A percentile compares a stretch with the other conserved stretches of the same genome.
These are phyloP conservation scores for Rhodofomes roseus DNA, from an alignment of 1,284 basidiomycete species.

Conservation along the genomic window DNA sequence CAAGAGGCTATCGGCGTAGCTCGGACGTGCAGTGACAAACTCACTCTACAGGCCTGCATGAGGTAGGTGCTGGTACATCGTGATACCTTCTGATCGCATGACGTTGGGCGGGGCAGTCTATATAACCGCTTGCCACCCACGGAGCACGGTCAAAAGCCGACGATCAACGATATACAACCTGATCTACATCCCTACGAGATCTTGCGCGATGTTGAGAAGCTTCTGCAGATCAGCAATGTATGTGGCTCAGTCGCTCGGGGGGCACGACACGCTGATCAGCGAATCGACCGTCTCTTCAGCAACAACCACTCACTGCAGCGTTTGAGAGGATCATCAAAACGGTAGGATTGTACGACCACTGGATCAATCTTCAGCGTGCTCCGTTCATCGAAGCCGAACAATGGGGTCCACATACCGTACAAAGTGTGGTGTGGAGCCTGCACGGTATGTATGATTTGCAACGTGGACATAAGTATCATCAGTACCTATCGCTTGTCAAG, in stretches of 20 bases:
- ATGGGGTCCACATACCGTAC: conserved; percentile 69
- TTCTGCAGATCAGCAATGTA: conserved; percentile 54
- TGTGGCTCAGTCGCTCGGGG: not conserved
- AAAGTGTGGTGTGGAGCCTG: conserved; percentile 66
- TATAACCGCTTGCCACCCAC: conserved; percentile 61
- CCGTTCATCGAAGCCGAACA: conserved; percentile 53
- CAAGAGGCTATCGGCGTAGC: conserved; percentile 72
- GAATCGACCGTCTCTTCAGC: conserved; percentile 48
- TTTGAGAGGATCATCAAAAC: conserved; percentile 68
- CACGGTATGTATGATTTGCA: conserved; percentile 45
- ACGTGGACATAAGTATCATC: not conserved
- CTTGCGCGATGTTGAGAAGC: conserved; percentile 65
- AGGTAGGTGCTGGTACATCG: conserved; percentile 40
- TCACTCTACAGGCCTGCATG: conserved; percentile 74
- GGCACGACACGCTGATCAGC: not conserved
- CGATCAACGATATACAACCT: conserved; percentile 72
- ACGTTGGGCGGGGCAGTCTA: conserved; percentile 40
- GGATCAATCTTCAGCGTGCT: conserved; percentile 53
- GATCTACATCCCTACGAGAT: conserved; percentile 74
- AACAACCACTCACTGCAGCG: conserved; percentile 66
- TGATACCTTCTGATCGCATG: not conserved
- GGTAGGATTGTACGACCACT: conserved; percentile 66
- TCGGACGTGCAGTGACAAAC: conserved; percentile 64
- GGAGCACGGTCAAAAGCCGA: conserved; percentile 41
- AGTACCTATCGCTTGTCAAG: conserved; percentile 32